Evolutionary conservation across 352 stramenopile species (phyloP).

Genomic region (Phytophthora kernoviae): DNA sequence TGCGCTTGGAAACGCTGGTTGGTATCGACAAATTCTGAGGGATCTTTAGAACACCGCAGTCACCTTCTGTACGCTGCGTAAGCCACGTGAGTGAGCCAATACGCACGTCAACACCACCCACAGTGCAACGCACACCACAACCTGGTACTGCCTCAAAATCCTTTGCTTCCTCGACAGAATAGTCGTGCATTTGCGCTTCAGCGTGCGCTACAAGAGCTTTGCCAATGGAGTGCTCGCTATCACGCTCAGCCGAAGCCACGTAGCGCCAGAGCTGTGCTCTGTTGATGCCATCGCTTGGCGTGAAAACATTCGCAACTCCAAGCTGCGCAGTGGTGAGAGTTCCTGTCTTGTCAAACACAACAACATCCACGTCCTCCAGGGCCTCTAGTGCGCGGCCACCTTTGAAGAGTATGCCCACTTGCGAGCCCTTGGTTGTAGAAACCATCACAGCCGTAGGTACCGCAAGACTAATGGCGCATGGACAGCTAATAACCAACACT

Average conservation of each 20-base stretch:
- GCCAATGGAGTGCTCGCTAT: slow-evolving; percentile 73
- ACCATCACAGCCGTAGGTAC: slow-evolving; percentile 84
- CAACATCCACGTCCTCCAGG: slow-evolving; percentile 62
- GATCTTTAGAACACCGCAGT: slow-evolving; percentile 32
- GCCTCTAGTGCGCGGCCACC: slow-evolving; percentile 72
- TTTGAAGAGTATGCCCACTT: slow-evolving; percentile 85
- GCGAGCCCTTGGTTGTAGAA: slow-evolving; percentile 75
- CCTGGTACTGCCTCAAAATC: slow-evolving; percentile 60
- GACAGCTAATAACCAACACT: slow-evolving; percentile 79
- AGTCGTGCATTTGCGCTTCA: slow-evolving; percentile 27
- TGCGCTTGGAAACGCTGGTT: slow-evolving; percentile 56
- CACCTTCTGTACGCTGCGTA: slow-evolving; percentile 44
- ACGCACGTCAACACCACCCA: slow-evolving; percentile 38
- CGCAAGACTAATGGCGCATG: slow-evolving; percentile 76
- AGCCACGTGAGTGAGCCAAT: slow-evolving; percentile 80
- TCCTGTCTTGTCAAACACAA: slow-evolving; percentile 88
- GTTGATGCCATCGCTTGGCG: slow-evolving; percentile 7
- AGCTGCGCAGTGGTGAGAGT: slow-evolving; percentile 73
- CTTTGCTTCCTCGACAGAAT: slow-evolving; percentile 24
- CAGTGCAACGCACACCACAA: slow-evolving; percentile 56
- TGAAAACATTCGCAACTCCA: slow-evolving; percentile 36
- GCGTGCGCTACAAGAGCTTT: slow-evolving; percentile 58
- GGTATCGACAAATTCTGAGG: slow-evolving; percentile 39
- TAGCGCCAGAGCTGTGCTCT: slow-evolving; percentile 41
- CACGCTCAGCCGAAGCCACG: slow-evolving; percentile 53